Base-by-base conservation (phyloP, 2,329 filamentous ascomycete genomes). In the Fusarium tanahbumbuense region DNA sequence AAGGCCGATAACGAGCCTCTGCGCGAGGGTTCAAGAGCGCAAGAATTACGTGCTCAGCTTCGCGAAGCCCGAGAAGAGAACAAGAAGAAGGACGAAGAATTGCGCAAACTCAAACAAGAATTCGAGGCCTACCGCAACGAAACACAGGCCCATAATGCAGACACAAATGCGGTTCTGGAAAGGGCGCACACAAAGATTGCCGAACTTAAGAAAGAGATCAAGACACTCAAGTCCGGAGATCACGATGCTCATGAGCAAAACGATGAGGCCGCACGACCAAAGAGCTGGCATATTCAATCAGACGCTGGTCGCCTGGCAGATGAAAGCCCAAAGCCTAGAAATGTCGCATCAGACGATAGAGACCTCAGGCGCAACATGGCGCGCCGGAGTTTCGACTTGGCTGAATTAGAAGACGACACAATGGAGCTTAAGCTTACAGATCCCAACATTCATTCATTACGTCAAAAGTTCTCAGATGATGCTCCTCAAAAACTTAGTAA, bases 101-200 rank as follows among this genome's bases (percentile, higher is more conserved):
- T 88, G n/a, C 78, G 79, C n/a, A 78, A 78, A 50, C 77, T 88
- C 10, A 84, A 83, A 73, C 79, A 78, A 46, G 86, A 88, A 18
- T 88, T 88, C 63, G 85, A 88, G 42, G 75, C 80, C 11, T 82
- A 89, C 37, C 86, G 86, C 66, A 82, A 84, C 32, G 83, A 87
- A 47, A 84, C 85, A 20, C 86, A 88, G 64, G 76, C 81, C 8
- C 84, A 84, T 40, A 84, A 87, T n/a, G 78, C 81, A 11, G 87
- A 90, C 63, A 86, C 86, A 6, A 83, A 85, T 70, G 82, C 84
- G 18, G 85, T 89, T 4, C 70, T 90, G 46, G 82, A 86, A 56
- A 84, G 84, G 67, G 87, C 88, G 58, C 87, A 89, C 62, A 81
- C 83, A 41, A 87, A 87, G 76, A 88, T 89, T 63, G 79, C 83